Percentiles rank a stretch among this genome's conserved stretches.
These are phyloP conservation scores for Pseudoscleropodium purum DNA, from an alignment of 225 moss, liverwort and hornwort genomes.

Conservation along the genomic window DNA sequence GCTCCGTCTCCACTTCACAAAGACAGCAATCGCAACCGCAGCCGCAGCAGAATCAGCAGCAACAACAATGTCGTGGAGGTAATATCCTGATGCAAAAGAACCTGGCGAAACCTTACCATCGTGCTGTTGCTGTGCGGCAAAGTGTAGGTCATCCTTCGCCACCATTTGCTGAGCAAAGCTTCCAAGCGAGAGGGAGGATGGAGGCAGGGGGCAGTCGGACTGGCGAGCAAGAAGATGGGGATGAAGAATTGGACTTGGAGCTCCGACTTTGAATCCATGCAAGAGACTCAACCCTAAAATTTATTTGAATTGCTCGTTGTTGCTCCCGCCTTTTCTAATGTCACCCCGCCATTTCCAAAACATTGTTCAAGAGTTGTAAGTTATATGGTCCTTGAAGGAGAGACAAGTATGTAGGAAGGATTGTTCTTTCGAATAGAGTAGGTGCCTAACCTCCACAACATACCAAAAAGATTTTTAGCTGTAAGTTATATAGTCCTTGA, in stretches of 20 bases:
- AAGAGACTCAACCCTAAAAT: background rate
- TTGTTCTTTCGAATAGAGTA: background rate
- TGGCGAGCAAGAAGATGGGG: background rate
- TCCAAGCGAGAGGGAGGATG: background rate
- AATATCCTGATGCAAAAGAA: too few relatives aligned
- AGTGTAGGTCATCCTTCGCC: background rate
- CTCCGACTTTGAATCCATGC: slow-evolving; percentile 4
- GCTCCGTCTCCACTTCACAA: background rate
- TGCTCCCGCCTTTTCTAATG: background rate
- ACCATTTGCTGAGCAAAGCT: background rate
- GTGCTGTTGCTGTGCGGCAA: background rate
- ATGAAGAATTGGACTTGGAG: slow-evolving; percentile 3
- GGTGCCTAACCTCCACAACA: too few relatives aligned
- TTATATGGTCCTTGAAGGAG: too few relatives aligned
- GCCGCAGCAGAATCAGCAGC: background rate
- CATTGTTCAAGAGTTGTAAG: background rate
- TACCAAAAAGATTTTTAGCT: too few relatives aligned
- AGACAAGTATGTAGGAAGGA: background rate
- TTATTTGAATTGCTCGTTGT: background rate
- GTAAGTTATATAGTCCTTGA: too few relatives aligned
- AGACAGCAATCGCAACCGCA: background rate
- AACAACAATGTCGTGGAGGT: background rate
- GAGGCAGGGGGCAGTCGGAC: background rate
- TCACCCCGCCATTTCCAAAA: background rate
- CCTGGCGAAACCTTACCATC: background rate